Conservation (phyloP, 495 filamentous ascomycete species). For the Trichocladium uniseriatum region DNA sequence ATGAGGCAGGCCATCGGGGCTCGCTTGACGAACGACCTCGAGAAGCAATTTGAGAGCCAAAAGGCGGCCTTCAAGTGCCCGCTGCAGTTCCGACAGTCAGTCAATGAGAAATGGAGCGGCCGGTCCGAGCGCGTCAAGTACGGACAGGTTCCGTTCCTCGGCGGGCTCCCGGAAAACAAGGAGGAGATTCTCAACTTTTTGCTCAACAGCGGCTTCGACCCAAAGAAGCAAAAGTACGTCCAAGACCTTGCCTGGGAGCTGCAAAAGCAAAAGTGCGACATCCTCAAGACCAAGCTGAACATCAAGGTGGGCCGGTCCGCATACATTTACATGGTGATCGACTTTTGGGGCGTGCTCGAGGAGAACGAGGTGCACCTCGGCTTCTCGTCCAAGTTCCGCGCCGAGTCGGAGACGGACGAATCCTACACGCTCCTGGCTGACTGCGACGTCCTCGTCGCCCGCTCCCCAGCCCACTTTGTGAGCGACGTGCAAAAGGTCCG, state of each 20-base stretch:
- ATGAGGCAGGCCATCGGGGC: constrained; percentile 49
- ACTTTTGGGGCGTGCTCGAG: constrained; percentile 60
- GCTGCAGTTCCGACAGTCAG: constrained; percentile 47
- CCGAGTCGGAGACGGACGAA: constrained; percentile 36
- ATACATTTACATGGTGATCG: constrained; percentile 70
- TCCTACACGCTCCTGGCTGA: constrained; percentile 54
- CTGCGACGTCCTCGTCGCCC: constrained; percentile 75
- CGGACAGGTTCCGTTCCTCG: constrained; percentile 36
- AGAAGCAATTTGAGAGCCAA: constrained; percentile 50
- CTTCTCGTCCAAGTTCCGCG: constrained; percentile 60
- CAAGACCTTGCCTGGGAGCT: constrained; percentile 46
- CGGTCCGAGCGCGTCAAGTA: constrained; percentile 28
- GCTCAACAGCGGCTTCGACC: constrained; percentile 59
- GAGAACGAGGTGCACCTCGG: constrained; percentile 70
- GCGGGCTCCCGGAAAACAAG: constrained; percentile 42
- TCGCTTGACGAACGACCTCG: constrained; percentile 51
- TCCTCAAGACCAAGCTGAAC: constrained; percentile 52
- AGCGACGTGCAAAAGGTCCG: constrained; percentile 74
- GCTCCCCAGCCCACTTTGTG: constrained; percentile 67
- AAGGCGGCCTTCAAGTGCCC: constrained; percentile 46
- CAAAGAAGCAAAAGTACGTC: constrained; percentile 49
- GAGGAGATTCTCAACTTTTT: constrained; percentile 46
- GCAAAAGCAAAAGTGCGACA: constrained; percentile 46
- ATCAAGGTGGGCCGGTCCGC: constrained; percentile 68
- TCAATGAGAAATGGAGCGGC: constrained; percentile 33